Conservation (phyloP, 495 filamentous ascomycete species). For the Neurospora tetrasperma region DNA sequence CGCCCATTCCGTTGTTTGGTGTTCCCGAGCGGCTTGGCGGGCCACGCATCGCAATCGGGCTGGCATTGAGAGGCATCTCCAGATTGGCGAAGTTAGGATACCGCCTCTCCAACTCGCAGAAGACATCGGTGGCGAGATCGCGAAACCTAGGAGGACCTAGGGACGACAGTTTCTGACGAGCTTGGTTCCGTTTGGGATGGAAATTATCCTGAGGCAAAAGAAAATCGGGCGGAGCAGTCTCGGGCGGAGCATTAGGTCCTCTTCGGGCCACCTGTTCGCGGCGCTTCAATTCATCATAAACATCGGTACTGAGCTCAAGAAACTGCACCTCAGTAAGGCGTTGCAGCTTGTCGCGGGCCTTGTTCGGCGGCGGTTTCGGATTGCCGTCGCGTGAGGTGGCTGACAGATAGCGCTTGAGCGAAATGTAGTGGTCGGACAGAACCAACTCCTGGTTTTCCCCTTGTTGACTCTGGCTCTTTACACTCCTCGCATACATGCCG, state of each 20-base stretch:
- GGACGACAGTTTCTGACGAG: slow-evolving; percentile 83
- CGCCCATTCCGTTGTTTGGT: slow-evolving; percentile 41
- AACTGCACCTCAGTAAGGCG: slow-evolving; percentile 86
- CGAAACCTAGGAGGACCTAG: slow-evolving; percentile 75
- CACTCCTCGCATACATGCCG: slow-evolving; percentile 59
- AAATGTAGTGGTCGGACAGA: slow-evolving; percentile 70
- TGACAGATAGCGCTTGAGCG: slow-evolving; percentile 67
- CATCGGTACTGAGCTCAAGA: slow-evolving; percentile 92
- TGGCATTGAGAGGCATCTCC: slow-evolving; percentile 59
- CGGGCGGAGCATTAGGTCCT: slow-evolving; percentile 45
- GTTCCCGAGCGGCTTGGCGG: slow-evolving; percentile 46
- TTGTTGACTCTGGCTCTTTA: slow-evolving; percentile 38
- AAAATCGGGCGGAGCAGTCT: slow-evolving; percentile 49
- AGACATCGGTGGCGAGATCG: slow-evolving; percentile 91
- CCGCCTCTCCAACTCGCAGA: slow-evolving; percentile 81
- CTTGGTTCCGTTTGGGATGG: slow-evolving; percentile 95
- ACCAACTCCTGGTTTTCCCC: slow-evolving; percentile 39
- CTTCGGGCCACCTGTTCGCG: slow-evolving; percentile 52
- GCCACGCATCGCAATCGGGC: slow-evolving; percentile 49
- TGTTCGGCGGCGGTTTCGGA: slow-evolving; percentile 63
- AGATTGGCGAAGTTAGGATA: slow-evolving; percentile 69
- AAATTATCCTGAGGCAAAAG: slow-evolving; percentile 76
- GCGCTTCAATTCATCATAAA: slow-evolving; percentile 89
- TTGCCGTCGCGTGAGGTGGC: slow-evolving; percentile 64
- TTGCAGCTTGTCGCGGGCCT: slow-evolving; percentile 85